Evolutionary conservation across 352 stramenopile genomes (phyloP).

Genomic region (Globisporangium paddicum): DNA sequence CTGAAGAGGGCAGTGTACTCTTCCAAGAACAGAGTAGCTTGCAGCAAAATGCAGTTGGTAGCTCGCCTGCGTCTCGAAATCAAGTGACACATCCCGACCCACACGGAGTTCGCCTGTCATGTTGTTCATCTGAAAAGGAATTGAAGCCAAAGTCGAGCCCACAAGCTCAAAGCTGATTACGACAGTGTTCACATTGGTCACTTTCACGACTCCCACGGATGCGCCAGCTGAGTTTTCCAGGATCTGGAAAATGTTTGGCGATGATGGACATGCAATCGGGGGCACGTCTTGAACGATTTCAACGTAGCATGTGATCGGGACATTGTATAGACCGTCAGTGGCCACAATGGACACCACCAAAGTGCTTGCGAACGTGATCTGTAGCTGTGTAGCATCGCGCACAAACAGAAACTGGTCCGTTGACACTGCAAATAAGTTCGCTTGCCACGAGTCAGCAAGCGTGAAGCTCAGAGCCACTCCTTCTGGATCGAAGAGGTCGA

Average conservation of each 20-base stretch:
- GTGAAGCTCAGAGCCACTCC: background rate
- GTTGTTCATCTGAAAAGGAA: slow-evolving; percentile 33
- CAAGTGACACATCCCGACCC: slow-evolving; percentile 21
- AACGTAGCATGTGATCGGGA: slow-evolving; percentile 18
- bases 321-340: slow-evolving; percentile 18
- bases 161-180: slow-evolving; percentile 3
- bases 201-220: slow-evolving; percentile 2
- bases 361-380: background rate
- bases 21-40: slow-evolving; percentile 25
- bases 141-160: background rate
- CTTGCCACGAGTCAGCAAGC: background rate
- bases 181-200: background rate
- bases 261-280: slow-evolving; percentile 25
- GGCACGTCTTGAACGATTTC: slow-evolving; percentile 22
- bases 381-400: background rate
- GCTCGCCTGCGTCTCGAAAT: slow-evolving; percentile 28
- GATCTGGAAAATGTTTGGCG: background rate
- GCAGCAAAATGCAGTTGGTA: slow-evolving; percentile 33
- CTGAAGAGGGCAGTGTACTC: slow-evolving; percentile 32
- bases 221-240: slow-evolving; percentile 7
- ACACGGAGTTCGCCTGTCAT: slow-evolving; percentile 30
- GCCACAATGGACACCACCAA: slow-evolving; percentile 1
- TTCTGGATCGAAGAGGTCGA: slow-evolving; percentile 5
- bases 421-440: slow-evolving; percentile 3
- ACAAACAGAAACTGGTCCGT: slow-evolving; percentile 11